Conservation (phyloP, 2,329 filamentous ascomycete genomes). For the Acarospora socialis region DNA sequence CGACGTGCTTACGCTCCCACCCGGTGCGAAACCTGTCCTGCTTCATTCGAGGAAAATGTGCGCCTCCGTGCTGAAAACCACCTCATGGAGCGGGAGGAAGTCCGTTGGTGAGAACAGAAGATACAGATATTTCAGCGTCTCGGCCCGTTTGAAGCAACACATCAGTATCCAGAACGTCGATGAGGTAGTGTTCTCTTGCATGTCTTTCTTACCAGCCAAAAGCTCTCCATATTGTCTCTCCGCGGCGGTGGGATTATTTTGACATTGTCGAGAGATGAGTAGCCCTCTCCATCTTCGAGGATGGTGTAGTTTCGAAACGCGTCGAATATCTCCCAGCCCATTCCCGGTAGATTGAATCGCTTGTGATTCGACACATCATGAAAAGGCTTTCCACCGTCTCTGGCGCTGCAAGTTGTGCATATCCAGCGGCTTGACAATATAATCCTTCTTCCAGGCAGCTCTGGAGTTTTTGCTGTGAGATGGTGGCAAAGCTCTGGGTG, state of each 20-base stretch:
- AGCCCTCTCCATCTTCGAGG: slow-evolving; percentile 10
- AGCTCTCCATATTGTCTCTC: slow-evolving; percentile 19
- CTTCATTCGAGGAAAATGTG: slow-evolving; percentile 16
- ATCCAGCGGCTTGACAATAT: neutral
- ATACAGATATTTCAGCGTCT: slow-evolving; percentile 17
- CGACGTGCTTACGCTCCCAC: too few species aligned
- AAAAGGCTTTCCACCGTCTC: slow-evolving; percentile 3
- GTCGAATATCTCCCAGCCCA: slow-evolving; percentile 4
- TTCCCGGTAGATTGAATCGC: neutral
- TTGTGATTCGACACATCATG: slow-evolving; percentile 3
- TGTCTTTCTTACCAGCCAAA: slow-evolving; percentile 18
- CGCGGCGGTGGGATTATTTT: slow-evolving; percentile 13
- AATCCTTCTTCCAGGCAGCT: slow-evolving; percentile 1
- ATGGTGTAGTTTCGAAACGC: slow-evolving; percentile 13
- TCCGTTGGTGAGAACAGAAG: slow-evolving; percentile 14
- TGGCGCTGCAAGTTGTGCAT: slow-evolving; percentile 3
- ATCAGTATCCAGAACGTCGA: neutral
- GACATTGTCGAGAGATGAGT: slow-evolving; percentile 15
- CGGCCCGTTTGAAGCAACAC: slow-evolving; percentile 9
- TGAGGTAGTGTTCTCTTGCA: too few species aligned
- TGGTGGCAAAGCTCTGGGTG: too few species aligned
- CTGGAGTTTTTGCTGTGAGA: too few species aligned
- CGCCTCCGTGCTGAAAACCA: slow-evolving; percentile 17
- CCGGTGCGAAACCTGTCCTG: neutral
- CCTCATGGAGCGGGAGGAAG: slow-evolving; percentile 12